Evolutionary conservation across 2,329 filamentous ascomycete genomes (phyloP), one percentile per base, ranked within the genome.

Genomic region (Nemania bipapillata): DNA sequence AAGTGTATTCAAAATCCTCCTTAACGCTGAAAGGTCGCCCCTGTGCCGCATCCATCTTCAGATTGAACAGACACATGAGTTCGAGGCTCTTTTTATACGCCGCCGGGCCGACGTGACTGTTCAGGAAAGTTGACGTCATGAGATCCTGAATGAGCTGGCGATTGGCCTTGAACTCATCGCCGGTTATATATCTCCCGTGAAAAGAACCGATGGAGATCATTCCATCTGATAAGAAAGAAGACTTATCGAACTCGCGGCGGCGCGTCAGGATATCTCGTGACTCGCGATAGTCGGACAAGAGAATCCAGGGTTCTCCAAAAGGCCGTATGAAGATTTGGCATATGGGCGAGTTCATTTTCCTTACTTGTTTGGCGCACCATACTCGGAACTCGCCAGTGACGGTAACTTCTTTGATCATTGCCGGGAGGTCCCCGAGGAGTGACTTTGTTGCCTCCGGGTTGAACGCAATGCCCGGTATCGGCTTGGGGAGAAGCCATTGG

Each of bases 41-140:
- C 47, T 75, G 73, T 26, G 80, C 79, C 1, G 80, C 67, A 1
- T 73, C 69, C 0, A 71, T 20, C 53, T 68, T 69, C 6, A 4
- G 65, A 17, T 76, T 67, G 50, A 74, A 74, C 4, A 81, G 58
- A 52, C 79, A 75, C 2, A 71, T 54, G 4, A 69, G 57, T 0
- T 72, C 74, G 1, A 62, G 22, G 7, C 28, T 45, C 15, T 74
- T 75, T 1, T 71, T 67, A 55, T 81, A 77, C 2, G 79, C 63
- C 3, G 70, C 69, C 0, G 80, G 80, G 0, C 75, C 79, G 1
- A 77, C 74, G 20, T 79, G 72, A 65, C 75, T 57, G 54, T 79
- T 63, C 8, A 82, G 66, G 58, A 82, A 82, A 6, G 52, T 67
- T 0, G 80, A 76, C 7, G 79, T 75, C 81, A 82, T 81, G 1